These are phyloP conservation scores for Pseudopyrenochaeta lycopersici DNA, from an alignment of 2,329 filamentous ascomycete genomes.

Conservation along the genomic window DNA sequence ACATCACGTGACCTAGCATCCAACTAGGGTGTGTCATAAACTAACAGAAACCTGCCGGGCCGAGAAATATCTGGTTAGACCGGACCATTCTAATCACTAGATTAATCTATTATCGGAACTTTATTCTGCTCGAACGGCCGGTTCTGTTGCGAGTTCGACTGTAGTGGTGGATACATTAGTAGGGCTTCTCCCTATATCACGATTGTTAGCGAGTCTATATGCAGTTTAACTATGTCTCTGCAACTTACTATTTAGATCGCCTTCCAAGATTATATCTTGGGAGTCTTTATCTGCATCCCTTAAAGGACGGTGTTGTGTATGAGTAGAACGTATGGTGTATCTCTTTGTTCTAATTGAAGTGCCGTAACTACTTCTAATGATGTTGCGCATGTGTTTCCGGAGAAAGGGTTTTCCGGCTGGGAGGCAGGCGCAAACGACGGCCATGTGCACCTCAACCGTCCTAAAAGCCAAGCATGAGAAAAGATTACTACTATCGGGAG, in stretches of 20 bases:
- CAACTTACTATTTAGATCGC: slow-evolving; percentile 3
- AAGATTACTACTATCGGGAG: no score
- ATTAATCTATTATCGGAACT: slow-evolving; percentile 4
- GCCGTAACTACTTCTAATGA: slow-evolving; percentile 4
- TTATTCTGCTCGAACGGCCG: slow-evolving; percentile 1
- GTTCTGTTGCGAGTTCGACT: slow-evolving; percentile 4
- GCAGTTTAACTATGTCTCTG: slow-evolving; percentile 1
- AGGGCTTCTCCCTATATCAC: background rate
- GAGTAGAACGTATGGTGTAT: slow-evolving; percentile 1
- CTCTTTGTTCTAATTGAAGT: slow-evolving; percentile 1
- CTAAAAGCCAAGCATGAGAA: background rate
- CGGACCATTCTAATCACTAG: no score
- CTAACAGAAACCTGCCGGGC: background rate
- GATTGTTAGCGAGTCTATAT: slow-evolving; percentile 1
- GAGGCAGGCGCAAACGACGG: slow-evolving; percentile 1
- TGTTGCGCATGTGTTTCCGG: slow-evolving; percentile 1
- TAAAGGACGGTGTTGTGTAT: slow-evolving; percentile 2
- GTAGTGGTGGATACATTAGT: background rate
- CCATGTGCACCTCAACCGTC: background rate
- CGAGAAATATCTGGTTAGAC: background rate
- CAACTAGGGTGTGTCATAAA: background rate
- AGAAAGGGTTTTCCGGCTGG: slow-evolving; percentile 3
- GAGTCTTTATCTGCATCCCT: slow-evolving; percentile 1
- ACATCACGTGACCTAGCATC: background rate
- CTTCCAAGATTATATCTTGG: background rate